These are phyloP conservation scores for Podila epigama DNA, from an alignment of 192 early-diverging fungal species.

Conservation along the genomic window DNA sequence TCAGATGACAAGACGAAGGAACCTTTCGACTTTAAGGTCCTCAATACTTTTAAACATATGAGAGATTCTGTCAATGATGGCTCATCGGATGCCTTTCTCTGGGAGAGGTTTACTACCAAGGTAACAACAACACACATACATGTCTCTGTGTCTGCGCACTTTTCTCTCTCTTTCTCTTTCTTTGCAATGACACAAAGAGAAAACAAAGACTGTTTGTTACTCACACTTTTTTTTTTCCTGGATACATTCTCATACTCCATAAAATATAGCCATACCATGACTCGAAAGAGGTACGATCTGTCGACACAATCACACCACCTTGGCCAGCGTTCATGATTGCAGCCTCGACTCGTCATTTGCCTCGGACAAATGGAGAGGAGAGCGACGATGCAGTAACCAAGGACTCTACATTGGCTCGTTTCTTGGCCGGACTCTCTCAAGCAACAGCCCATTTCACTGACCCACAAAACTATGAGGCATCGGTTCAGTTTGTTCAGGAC, in stretches of 20 bases:
- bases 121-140: slow-evolving; percentile 2
- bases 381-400: slow-evolving; percentile 9
- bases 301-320: slow-evolving; percentile 83
- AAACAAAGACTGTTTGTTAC: no score
- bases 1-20: slow-evolving; percentile 16
- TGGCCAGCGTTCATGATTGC: slow-evolving; percentile 92
- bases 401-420: slow-evolving; percentile 45
- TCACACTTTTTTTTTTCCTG: background rate
- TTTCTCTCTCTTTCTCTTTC: background rate
- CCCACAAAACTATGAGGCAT: slow-evolving; percentile 50
- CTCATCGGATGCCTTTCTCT: slow-evolving; percentile 81
- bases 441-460: slow-evolving; percentile 55
- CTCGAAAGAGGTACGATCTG: slow-evolving; percentile 67
- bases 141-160: background rate
- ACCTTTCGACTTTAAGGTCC: slow-evolving; percentile 71
- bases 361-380: no score
- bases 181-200: background rate
- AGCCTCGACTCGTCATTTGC: slow-evolving; percentile 55
- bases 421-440: slow-evolving; percentile 43
- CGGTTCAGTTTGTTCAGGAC: slow-evolving; percentile 55
- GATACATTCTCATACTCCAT: background rate
- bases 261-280: slow-evolving; percentile 68
- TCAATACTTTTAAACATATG: slow-evolving; percentile 80
- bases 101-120: slow-evolving; percentile 94
- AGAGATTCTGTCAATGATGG: slow-evolving; percentile 70